Conservation (phyloP, 2,329 filamentous ascomycete genomes). For the Fusarium coffeatum region DNA sequence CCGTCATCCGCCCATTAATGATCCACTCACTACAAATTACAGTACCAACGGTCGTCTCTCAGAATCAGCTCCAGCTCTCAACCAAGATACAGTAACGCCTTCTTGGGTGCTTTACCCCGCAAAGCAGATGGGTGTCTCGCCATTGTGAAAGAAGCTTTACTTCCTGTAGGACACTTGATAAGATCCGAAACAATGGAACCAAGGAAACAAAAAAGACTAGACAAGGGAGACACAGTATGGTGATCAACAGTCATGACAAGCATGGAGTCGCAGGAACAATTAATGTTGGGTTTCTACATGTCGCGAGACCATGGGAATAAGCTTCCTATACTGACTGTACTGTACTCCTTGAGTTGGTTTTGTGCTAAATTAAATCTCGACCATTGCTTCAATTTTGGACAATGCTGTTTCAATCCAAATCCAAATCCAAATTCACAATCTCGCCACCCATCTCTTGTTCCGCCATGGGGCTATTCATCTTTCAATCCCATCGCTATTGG, state of each 20-base stretch:
- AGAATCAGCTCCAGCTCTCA: background rate
- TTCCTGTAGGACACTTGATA: background rate
- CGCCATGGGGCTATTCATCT: slow-evolving; percentile 27
- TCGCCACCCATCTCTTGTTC: slow-evolving; percentile 10
- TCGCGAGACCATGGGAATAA: background rate
- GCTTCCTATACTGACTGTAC: background rate
- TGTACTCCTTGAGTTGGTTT: background rate
- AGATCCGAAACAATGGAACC: background rate
- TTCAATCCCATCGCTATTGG: slow-evolving; percentile 19
- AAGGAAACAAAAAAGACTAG: background rate
- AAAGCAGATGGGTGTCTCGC: slow-evolving; percentile 15
- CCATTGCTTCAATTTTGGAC: background rate
- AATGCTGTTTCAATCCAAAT: background rate
- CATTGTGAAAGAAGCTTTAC: slow-evolving; percentile 34
- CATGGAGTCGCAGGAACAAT: too few relatives aligned
- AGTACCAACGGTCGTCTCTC: background rate
- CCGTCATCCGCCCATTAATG: background rate
- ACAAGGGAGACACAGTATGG: too few relatives aligned
- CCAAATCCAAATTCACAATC: background rate
- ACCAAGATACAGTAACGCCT: background rate
- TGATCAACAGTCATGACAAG: background rate
- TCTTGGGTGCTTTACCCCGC: background rate
- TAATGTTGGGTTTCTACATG: background rate
- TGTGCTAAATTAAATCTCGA: background rate
- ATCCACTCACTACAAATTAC: too few relatives aligned